Evolutionary conservation across 306 rosid species (phyloP).

Genomic region (Oxytropis ochrocephala): DNA sequence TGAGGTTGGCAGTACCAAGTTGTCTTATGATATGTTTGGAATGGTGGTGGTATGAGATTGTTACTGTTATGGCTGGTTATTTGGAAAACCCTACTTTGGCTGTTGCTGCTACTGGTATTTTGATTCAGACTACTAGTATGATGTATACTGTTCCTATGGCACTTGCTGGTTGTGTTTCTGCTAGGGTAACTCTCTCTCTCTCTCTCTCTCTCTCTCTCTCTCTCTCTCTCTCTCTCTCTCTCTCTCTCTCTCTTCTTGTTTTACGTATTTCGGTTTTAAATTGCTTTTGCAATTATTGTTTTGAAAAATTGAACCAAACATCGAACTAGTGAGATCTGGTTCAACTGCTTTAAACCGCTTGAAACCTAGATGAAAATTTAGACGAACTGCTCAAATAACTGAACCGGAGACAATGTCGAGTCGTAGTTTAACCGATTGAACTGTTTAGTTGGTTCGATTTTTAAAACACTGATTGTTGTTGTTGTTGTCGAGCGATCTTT

Average conservation of each 20-base stretch:
- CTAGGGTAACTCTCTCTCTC: constrained; percentile 48
- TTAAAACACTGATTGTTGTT: too few species aligned
- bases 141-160: constrained; percentile 99
- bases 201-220: too few species aligned
- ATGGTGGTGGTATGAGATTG: constrained; percentile 99
- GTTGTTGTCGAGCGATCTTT: too few species aligned
- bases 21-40: constrained; percentile 89
- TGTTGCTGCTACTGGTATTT: constrained; percentile 93
- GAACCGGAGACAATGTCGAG: too few species aligned
- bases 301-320: too few species aligned
- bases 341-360: too few species aligned
- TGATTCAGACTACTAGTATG: constrained; percentile 94
- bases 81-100: constrained; percentile 60
- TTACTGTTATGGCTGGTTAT: constrained; percentile 84
- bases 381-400: too few species aligned
- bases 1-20: constrained; percentile 79
- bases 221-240: neutral
- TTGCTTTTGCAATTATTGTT: neutral
- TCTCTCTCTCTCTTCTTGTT: neutral
- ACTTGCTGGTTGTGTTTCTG: constrained; percentile 91
- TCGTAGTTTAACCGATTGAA: too few species aligned
- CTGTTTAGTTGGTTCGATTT: too few species aligned
- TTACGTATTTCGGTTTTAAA: too few species aligned
- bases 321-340: too few species aligned
- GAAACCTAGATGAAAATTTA: too few species aligned